Evolutionary conservation across 2,329 filamentous ascomycete genomes (phyloP).

Genomic region (Colletotrichum sp.): DNA sequence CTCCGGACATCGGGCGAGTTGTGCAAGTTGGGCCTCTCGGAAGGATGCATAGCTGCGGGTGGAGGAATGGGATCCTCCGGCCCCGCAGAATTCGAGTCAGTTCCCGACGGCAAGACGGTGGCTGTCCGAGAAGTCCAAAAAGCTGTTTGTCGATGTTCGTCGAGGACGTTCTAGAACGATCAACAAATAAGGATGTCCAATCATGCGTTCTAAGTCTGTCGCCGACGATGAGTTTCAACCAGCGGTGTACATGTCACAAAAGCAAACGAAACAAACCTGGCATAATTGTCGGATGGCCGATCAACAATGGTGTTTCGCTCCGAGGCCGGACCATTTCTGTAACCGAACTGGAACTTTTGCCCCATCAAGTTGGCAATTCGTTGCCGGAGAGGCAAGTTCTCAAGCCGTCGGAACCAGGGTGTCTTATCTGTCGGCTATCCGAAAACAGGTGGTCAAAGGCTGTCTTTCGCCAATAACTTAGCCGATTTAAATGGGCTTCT

Average conservation of each 20-base stretch:
- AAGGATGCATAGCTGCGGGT: neutral
- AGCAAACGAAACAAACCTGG: neutral
- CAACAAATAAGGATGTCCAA: neutral
- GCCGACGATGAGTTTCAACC: neutral
- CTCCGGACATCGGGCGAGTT: constrained; percentile 7
- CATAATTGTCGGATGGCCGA: neutral
- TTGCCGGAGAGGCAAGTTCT: neutral
- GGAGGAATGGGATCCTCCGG: neutral
- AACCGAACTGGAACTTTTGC: neutral
- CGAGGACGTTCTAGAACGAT: neutral
- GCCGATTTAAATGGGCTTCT: neutral
- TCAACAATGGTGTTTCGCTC: neutral
- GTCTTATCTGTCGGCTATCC: constrained; percentile 4
- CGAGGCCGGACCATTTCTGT: constrained; percentile 4
- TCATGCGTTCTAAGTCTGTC: neutral
- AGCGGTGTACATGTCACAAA: neutral
- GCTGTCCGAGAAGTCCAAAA: neutral
- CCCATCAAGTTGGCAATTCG: neutral
- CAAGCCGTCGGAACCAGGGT: neutral
- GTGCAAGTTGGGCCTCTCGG: neutral
- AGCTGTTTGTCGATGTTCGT: neutral
- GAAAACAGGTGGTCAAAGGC: neutral
- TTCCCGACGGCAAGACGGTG: neutral
- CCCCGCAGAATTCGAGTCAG: neutral
- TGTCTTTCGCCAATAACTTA: neutral